Percentiles rank a stretch among this genome's conserved stretches.
Evolutionary conservation across 108 stramenopile species (phyloP).

Genomic region (Cyclotella choctawhatcheeana): DNA sequence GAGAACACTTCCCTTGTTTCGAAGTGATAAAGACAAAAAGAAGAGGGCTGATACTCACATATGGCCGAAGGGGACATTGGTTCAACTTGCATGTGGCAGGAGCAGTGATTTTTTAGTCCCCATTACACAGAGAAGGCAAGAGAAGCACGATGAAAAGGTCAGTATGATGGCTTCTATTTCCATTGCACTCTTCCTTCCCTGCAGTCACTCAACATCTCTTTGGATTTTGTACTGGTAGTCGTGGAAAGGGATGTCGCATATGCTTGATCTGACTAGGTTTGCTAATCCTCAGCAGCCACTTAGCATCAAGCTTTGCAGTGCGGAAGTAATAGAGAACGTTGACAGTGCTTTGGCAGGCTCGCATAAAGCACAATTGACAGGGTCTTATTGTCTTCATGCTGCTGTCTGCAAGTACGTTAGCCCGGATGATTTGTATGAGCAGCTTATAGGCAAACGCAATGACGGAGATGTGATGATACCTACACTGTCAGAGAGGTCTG

Average conservation of each 20-base stretch:
- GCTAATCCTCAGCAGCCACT: constrained; percentile 27
- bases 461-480: constrained; percentile 40
- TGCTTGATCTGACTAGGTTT: constrained; percentile 58
- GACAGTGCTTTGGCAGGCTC: background rate
- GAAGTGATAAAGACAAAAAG: constrained; percentile 37
- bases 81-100: constrained; percentile 26
- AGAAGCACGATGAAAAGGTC: constrained; percentile 58
- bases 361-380: constrained; percentile 5
- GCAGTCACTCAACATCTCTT: background rate
- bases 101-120: constrained; percentile 13
- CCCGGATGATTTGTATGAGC: constrained; percentile 44
- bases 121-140: constrained; percentile 70
- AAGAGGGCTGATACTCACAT: constrained; percentile 74
- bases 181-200: too few species aligned
- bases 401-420: constrained; percentile 59
- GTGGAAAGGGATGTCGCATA: constrained; percentile 68
- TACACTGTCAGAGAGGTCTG: constrained; percentile 27
- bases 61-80: constrained; percentile 83
- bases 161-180: too few species aligned
- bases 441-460: constrained; percentile 28
- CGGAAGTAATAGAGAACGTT: constrained; percentile 46
- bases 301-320: constrained; percentile 44
- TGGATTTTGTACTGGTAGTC: constrained; percentile 1
- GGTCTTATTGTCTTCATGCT: constrained; percentile 56
- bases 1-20: constrained; percentile 60